phyloP scores from a whole-genome alignment of 2,329 filamentous ascomycete species.

The Arthrobotrys conoides region DNA sequence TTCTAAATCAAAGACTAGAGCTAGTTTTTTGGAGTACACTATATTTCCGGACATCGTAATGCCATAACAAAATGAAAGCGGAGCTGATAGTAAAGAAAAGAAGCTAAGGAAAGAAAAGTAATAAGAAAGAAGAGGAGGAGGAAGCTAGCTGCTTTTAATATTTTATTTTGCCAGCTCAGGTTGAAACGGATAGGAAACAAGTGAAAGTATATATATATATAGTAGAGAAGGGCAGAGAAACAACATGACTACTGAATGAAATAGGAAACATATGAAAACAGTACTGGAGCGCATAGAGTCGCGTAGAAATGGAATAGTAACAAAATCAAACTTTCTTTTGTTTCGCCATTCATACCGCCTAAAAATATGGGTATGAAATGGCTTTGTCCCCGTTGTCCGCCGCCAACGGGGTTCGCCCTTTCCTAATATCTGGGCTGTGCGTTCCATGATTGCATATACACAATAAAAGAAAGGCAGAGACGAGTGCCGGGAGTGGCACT shows the following conservation, averaged over 20 bases:
- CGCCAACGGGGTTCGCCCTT: neutral
- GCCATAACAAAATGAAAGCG: neutral
- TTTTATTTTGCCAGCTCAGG: conserved; percentile 15
- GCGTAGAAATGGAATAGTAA: neutral
- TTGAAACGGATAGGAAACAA: neutral
- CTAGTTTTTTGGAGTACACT: conserved; percentile 1
- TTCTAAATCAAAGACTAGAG: neutral
- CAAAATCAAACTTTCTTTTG: conserved; percentile 24
- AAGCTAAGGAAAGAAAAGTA: neutral
- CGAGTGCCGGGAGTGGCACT: neutral
- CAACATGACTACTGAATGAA: neutral
- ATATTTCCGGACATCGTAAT: conserved; percentile 9
- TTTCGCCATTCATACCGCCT: conserved; percentile 55
- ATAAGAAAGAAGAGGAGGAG: too few species aligned
- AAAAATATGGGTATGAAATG: conserved; percentile 61
- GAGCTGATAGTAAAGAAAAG: neutral
- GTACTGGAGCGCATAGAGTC: neutral
- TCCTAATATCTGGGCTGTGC: neutral
- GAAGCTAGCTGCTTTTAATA: conserved; percentile 8
- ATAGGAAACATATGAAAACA: neutral
- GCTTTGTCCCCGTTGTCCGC: conserved; percentile 1
- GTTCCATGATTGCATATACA: conserved; percentile 13
- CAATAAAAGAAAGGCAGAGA: neutral
- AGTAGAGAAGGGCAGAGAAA: neutral
- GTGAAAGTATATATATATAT: conserved; percentile 27